Evolutionary conservation across 352 stramenopile genomes (phyloP).

Genomic region (Peronospora belbahrii): DNA sequence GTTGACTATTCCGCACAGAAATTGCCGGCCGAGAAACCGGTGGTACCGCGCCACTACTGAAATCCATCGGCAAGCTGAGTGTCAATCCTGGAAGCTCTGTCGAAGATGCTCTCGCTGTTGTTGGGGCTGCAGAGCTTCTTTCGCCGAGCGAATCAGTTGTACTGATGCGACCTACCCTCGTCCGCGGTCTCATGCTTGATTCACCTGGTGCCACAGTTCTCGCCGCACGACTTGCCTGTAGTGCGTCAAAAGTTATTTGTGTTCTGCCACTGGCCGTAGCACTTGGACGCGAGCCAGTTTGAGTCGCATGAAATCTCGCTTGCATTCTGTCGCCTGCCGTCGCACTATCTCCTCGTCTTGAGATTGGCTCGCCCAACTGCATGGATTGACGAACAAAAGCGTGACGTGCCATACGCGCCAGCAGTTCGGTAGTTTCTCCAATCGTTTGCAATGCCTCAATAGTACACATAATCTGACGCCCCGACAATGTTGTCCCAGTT

Average conservation of each 20-base stretch:
- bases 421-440: constrained; percentile 40
- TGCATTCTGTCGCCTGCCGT: constrained; percentile 3
- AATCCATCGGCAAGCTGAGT: constrained; percentile 15
- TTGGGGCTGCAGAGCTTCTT: background rate
- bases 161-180: constrained; percentile 19
- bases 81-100: constrained; percentile 5
- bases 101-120: background rate
- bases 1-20: constrained; percentile 2
- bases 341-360: constrained; percentile 6
- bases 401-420: constrained; percentile 42
- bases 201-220: constrained; percentile 6
- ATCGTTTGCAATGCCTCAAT: constrained; percentile 53
- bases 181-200: constrained; percentile 6
- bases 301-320: constrained; percentile 4
- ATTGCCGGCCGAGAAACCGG: background rate
- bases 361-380: constrained; percentile 16
- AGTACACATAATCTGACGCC: constrained; percentile 26
- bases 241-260: constrained; percentile 4
- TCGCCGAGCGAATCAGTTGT: constrained; percentile 5
- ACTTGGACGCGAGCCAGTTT: background rate
- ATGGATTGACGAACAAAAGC: constrained; percentile 41
- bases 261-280: constrained; percentile 1
- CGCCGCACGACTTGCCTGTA: constrained; percentile 5
- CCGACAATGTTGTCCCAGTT: constrained; percentile 7
- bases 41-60: constrained; percentile 2